A percentile compares a stretch with the other conserved stretches of the same genome.
Conservation (phyloP, 257 asterid species). For the Nicotiana paniculata region DNA sequence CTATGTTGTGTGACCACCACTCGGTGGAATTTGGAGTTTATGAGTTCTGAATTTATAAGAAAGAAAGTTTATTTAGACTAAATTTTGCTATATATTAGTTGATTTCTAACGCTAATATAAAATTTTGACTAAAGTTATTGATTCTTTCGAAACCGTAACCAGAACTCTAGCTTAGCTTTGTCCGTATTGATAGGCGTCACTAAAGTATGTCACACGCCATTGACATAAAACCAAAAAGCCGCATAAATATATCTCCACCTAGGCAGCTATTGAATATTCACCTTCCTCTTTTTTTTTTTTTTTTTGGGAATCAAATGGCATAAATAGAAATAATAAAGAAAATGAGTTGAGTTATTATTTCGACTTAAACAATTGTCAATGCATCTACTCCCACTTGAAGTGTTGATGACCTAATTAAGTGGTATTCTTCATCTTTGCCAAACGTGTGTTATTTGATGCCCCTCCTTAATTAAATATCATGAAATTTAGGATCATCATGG, state of each 20-base stretch:
- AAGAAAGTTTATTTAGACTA: no score
- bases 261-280: neutral
- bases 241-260: neutral
- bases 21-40: no score
- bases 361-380: neutral
- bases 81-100: no score
- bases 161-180: no score
- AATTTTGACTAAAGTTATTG: no score
- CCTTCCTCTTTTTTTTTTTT: neutral
- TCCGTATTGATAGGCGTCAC: neutral
- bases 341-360: neutral
- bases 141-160: no score
- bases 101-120: no score
- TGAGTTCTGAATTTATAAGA: no score
- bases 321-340: neutral
- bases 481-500: neutral
- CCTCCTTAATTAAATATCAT: neutral
- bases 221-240: neutral
- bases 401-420: neutral
- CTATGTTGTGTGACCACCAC: no score
- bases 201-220: neutral
- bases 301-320: neutral
- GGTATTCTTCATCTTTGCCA: neutral
- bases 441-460: neutral
- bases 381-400: no score